These are phyloP conservation scores for Tetradesmus obliquus DNA, from an alignment of 139 green algal species.

Conservation along the genomic window DNA sequence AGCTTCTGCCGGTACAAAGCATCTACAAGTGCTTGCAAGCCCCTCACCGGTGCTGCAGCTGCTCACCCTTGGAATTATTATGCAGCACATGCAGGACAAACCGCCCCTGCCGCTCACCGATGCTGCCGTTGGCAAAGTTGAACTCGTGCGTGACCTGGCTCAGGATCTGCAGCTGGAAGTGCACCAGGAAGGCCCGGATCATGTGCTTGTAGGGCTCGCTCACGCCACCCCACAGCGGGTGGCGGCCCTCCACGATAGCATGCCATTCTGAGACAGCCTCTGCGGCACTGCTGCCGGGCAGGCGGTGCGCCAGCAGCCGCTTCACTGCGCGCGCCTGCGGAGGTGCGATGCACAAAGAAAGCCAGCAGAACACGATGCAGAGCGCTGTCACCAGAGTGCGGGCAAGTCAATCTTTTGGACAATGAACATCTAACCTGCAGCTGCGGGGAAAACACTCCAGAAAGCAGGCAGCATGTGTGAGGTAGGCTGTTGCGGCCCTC, in stretches of 20 bases:
- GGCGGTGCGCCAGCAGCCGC: conserved; percentile 90
- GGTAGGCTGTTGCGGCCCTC: too few species aligned
- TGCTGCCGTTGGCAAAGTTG: conserved; percentile 91
- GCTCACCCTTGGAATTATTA: too few species aligned
- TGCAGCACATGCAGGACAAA: neutral
- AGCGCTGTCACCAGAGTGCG: conserved; percentile 26
- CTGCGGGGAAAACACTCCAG: neutral
- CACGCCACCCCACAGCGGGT: conserved; percentile 92
- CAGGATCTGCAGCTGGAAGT: conserved; percentile 95
- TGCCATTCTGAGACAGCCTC: conserved; percentile 79
- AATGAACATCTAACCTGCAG: conserved; percentile 56
- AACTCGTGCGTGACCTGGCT: conserved; percentile 86
- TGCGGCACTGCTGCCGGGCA: conserved; percentile 62
- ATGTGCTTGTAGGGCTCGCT: conserved; percentile 98
- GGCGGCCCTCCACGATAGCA: conserved; percentile 77
- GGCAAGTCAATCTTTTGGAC: conserved; percentile 52
- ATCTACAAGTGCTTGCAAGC: too few species aligned
- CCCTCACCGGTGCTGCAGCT: too few species aligned
- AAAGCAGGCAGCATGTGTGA: too few species aligned
- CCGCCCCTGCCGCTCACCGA: conserved; percentile 66
- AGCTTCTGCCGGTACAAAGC: too few species aligned
- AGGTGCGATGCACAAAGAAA: neutral
- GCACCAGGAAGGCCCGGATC: conserved; percentile 96
- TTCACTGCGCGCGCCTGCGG: conserved; percentile 83
- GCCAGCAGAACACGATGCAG: conserved; percentile 1